phyloP scores from a whole-genome alignment of 495 filamentous ascomycete species.

The Penicillium robsamsonii region DNA sequence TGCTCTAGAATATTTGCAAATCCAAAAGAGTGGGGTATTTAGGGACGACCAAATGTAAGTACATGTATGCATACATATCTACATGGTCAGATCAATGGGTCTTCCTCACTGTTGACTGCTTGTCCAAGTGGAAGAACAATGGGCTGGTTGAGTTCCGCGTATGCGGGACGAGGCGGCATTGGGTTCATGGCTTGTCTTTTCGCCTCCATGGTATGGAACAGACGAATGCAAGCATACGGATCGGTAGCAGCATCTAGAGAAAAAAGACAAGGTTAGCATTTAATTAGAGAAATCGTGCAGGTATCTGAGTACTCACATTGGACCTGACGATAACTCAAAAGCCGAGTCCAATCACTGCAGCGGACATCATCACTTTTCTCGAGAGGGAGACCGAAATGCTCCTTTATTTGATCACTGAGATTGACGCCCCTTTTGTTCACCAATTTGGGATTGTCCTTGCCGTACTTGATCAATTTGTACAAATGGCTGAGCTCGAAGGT shows the following conservation, averaged over 20 bases:
- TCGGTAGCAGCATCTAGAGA: slow-evolving; percentile 74
- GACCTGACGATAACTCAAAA: slow-evolving; percentile 64
- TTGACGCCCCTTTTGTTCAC: slow-evolving; percentile 67
- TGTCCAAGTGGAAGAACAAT: slow-evolving; percentile 39
- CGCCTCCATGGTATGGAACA: slow-evolving; percentile 67
- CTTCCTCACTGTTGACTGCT: slow-evolving; percentile 7
- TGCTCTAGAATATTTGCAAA: neutral
- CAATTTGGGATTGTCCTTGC: slow-evolving; percentile 43
- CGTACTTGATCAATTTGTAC: slow-evolving; percentile 69
- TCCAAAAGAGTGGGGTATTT: neutral
- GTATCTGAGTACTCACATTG: slow-evolving; percentile 54
- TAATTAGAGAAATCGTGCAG: neutral
- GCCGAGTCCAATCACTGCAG: slow-evolving; percentile 65
- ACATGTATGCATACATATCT: slow-evolving; percentile 7
- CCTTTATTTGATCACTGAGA: slow-evolving; percentile 64
- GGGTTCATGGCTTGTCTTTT: slow-evolving; percentile 64
- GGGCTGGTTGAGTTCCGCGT: slow-evolving; percentile 62
- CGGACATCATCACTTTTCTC: slow-evolving; percentile 68
- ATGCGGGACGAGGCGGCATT: slow-evolving; percentile 63
- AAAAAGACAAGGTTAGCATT: slow-evolving; percentile 2
- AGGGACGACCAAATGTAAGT: neutral
- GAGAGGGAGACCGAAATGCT: slow-evolving; percentile 73
- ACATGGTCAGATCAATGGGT: slow-evolving; percentile 3
- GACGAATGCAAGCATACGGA: slow-evolving; percentile 73
- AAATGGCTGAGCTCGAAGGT: slow-evolving; percentile 80